phyloP scores from a whole-genome alignment of 108 stramenopile species.

The Pseudonitzschia multistriata region DNA sequence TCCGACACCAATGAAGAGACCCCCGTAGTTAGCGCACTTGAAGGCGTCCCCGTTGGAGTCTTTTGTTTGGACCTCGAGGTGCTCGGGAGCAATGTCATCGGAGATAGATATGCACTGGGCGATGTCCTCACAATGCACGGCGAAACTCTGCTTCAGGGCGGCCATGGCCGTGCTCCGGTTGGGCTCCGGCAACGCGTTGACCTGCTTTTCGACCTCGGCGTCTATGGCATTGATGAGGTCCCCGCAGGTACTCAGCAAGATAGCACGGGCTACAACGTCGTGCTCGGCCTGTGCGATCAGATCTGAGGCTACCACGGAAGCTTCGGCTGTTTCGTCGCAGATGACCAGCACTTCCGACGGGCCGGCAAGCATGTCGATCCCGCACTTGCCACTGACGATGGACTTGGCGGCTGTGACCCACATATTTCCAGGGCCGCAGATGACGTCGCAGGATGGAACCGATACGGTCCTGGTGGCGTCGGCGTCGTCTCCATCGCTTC shows the following conservation, averaged over 20 bases:
- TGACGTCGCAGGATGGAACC: conserved; percentile 85
- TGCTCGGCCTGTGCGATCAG: conserved; percentile 99
- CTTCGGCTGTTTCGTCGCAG: conserved; percentile 90
- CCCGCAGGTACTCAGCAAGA: conserved; percentile 71
- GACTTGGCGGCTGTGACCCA: conserved; percentile 99
- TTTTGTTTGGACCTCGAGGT: conserved; percentile 94
- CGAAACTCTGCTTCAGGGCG: conserved; percentile 81
- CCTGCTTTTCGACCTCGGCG: conserved; percentile 62
- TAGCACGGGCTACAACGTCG: conserved; percentile 95
- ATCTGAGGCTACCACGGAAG: conserved; percentile 94
- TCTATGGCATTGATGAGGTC: conserved; percentile 74
- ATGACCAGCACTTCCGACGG: conserved; percentile 97
- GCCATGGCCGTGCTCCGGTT: conserved; percentile 82
- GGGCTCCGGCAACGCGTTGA: conserved; percentile 83
- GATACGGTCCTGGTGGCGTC: not conserved
- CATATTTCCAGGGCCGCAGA: conserved; percentile 98
- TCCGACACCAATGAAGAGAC: conserved; percentile 91
- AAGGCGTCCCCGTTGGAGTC: conserved; percentile 73
- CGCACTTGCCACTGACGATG: conserved; percentile 89
- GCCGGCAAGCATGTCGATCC: conserved; percentile 99
- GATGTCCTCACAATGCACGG: conserved; percentile 74
- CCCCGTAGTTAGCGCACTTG: conserved; percentile 90
- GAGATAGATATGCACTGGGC: conserved; percentile 85
- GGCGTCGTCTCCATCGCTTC: not conserved
- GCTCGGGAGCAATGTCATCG: conserved; percentile 95